Evolutionary conservation across 257 asterid genomes (phyloP).

Genomic region (Solanum chilense): DNA sequence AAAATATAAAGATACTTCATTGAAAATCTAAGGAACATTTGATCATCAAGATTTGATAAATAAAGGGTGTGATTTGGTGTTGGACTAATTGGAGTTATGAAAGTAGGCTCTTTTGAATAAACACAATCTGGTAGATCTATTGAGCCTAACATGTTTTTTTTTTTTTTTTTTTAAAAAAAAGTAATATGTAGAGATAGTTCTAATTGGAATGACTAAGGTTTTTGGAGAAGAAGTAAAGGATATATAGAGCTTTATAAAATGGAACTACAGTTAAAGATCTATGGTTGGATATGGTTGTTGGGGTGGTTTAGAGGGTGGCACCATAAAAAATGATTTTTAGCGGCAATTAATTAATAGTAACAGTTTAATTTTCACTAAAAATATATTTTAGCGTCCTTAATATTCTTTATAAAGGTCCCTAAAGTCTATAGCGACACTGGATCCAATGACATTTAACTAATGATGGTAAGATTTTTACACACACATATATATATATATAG

Average conservation of each 20-base stretch:
- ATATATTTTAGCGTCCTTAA: no score
- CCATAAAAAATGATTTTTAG: no score
- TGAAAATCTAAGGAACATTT: slow-evolving; percentile 63
- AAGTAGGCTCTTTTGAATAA: slow-evolving; percentile 24
- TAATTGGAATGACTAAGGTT: not conserved
- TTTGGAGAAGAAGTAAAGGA: not conserved
- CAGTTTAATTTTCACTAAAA: no score
- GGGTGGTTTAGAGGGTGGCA: no score
- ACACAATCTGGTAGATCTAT: slow-evolving; percentile 51
- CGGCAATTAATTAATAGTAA: no score
- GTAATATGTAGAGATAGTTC: not conserved
- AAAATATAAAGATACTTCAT: slow-evolving; percentile 58
- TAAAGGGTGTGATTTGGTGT: slow-evolving; percentile 46
- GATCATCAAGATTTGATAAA: slow-evolving; percentile 82
- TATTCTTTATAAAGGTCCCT: no score
- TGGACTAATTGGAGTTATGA: slow-evolving; percentile 33
- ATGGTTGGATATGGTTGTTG: not conserved
- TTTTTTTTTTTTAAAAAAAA: no score
- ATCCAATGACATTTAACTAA: no score
- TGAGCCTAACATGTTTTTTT: not conserved
- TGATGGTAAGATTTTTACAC: no score
- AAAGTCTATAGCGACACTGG: no score
- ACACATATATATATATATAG: no score
- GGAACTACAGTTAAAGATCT: not conserved
- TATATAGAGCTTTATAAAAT: not conserved